These are phyloP conservation scores for Metschnikowia santaceciliae DNA, from an alignment of 805 yeast genomes.

Conservation along the genomic window DNA sequence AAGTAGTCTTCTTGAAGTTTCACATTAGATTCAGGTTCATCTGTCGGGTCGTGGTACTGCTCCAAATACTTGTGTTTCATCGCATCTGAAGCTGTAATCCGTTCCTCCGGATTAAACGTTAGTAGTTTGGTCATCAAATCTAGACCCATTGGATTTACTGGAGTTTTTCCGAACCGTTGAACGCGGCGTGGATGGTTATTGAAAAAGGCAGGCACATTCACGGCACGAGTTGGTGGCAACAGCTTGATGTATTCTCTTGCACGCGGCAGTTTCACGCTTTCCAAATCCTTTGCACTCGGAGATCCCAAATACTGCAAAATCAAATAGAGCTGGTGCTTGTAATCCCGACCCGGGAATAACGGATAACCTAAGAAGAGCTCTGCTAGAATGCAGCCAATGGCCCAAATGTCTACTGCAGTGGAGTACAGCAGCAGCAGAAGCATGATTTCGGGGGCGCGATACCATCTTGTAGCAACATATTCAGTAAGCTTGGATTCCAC, in stretches of 20 bases:
- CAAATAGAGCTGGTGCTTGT: constrained; percentile 60
- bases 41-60: constrained; percentile 15
- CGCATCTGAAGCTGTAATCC: constrained; percentile 12
- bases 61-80: constrained; percentile 14
- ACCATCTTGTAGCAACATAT: constrained; percentile 84
- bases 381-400: constrained; percentile 73
- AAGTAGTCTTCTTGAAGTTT: constrained; percentile 14
- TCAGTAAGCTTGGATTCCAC: constrained; percentile 58
- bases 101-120: constrained; percentile 12
- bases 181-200: constrained; percentile 13
- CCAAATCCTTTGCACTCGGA: constrained; percentile 38
- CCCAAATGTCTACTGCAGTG: constrained; percentile 77
- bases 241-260: constrained; percentile 16
- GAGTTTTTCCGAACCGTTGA: constrained; percentile 11
- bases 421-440: constrained; percentile 67
- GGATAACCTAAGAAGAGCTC: constrained; percentile 63
- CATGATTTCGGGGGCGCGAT: constrained; percentile 83
- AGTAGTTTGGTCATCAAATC: constrained; percentile 15
- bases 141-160: constrained; percentile 14
- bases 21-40: constrained; percentile 14
- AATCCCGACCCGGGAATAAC: constrained; percentile 72
- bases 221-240: constrained; percentile 11
- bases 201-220: constrained; percentile 5
- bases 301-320: constrained; percentile 70
- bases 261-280: constrained; percentile 13